Percentiles rank a stretch among this genome's conserved stretches.
Evolutionary conservation across 1,284 basidiomycete species (phyloP).

Genomic region (Cutaneotrichosporon mucoides): DNA sequence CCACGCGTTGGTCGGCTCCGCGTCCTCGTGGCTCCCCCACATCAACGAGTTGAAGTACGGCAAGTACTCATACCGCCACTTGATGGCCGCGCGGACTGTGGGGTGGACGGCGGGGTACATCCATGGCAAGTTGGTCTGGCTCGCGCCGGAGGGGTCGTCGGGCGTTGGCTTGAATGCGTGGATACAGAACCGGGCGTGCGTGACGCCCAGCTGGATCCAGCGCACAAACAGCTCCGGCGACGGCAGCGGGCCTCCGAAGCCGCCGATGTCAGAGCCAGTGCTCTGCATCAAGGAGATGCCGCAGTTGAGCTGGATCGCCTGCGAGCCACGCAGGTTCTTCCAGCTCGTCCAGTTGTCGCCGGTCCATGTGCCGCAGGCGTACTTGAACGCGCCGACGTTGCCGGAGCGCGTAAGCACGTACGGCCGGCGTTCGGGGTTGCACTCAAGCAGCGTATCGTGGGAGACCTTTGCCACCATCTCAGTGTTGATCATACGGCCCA

Average conservation of each 20-base stretch:
- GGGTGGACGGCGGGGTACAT: constrained; percentile 52
- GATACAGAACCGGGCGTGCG: constrained; percentile 48
- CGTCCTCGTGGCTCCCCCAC: constrained; percentile 47
- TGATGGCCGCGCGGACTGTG: constrained; percentile 46
- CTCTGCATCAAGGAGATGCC: constrained; percentile 48
- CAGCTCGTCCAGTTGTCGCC: constrained; percentile 50
- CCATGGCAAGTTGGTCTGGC: constrained; percentile 50
- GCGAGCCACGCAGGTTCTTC: constrained; percentile 49
- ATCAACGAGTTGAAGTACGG: constrained; percentile 48
- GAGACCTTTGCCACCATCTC: constrained; percentile 49
- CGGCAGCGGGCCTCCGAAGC: constrained; percentile 50
- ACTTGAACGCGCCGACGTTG: constrained; percentile 51
- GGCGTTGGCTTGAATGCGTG: constrained; percentile 51
- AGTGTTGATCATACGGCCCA: constrained; percentile 50
- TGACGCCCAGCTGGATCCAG: constrained; percentile 51
- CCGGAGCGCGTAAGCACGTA: constrained; percentile 50
- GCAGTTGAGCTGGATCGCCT: constrained; percentile 42
- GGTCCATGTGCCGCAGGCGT: constrained; percentile 49
- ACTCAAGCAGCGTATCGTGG: constrained; percentile 39
- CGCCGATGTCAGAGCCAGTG: constrained; percentile 48
- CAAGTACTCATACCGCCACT: constrained; percentile 49
- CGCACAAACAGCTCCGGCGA: constrained; percentile 49
- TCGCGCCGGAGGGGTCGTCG: constrained; percentile 43
- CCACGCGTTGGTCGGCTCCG: constrained; percentile 49
- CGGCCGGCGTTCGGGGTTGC: constrained; percentile 40